Conservation (phyloP, 108 stramenopile genomes). For the Halocafeteria seosinensis region DNA sequence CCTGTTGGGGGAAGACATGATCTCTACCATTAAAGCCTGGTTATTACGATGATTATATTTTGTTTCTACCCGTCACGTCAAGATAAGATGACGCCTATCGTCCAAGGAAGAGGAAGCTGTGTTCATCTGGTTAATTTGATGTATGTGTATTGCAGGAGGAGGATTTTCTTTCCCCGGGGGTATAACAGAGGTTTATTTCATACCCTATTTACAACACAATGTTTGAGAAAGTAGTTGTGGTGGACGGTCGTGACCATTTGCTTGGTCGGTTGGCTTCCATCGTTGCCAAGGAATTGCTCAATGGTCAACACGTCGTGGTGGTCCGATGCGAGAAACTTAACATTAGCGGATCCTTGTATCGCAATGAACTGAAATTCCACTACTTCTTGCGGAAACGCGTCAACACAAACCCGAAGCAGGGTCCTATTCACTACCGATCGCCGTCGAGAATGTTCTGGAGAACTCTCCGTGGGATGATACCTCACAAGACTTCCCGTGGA, state of each 20-base stretch:
- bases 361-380: slow-evolving; percentile 60
- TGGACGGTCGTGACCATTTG: slow-evolving; percentile 97
- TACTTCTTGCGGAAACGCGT: slow-evolving; percentile 85
- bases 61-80: too few relatives aligned
- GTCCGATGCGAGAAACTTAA: slow-evolving; percentile 90
- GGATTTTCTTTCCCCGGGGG: too few relatives aligned
- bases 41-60: too few relatives aligned
- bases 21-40: too few relatives aligned
- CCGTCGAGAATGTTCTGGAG: slow-evolving; percentile 92
- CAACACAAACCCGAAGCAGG: slow-evolving; percentile 93
- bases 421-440: slow-evolving; percentile 87
- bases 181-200: too few relatives aligned
- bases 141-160: too few relatives aligned
- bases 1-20: too few relatives aligned
- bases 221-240: slow-evolving; percentile 36
- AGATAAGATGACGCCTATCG: too few relatives aligned
- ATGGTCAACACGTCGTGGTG: slow-evolving; percentile 86
- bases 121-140: too few relatives aligned
- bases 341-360: slow-evolving; percentile 56
- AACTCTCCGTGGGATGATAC: slow-evolving; percentile 95
- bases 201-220: too few relatives aligned
- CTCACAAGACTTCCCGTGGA: slow-evolving; percentile 89
- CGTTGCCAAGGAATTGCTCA: slow-evolving; percentile 94
- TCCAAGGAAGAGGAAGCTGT: too few relatives aligned
- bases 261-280: slow-evolving; percentile 89